A percentile compares a stretch with the other conserved stretches of the same genome.
Conservation (phyloP, 2,329 filamentous ascomycete genomes). For the Ambrosiella beaveri region DNA sequence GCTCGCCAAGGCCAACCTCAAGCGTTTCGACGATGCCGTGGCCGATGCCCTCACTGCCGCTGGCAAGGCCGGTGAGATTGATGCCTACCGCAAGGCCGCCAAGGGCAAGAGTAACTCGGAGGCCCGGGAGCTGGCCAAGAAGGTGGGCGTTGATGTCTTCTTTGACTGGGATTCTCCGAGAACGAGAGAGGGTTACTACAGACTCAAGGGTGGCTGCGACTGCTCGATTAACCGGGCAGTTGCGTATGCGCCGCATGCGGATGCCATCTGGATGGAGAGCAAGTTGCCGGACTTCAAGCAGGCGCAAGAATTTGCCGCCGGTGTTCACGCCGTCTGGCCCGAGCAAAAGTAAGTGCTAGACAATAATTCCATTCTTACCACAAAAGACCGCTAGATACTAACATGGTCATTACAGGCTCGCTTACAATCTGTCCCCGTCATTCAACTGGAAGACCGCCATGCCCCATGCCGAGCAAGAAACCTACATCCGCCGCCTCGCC, state of each 20-base stretch:
- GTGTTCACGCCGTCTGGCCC: constrained; percentile 86
- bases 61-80: constrained; percentile 39
- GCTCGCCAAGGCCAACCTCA: constrained; percentile 60
- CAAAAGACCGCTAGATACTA: constrained; percentile 14
- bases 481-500: constrained; percentile 83
- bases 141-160: constrained; percentile 62
- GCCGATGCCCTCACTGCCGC: constrained; percentile 60
- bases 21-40: constrained; percentile 83
- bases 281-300: constrained; percentile 85
- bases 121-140: constrained; percentile 56
- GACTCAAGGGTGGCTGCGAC: constrained; percentile 77
- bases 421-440: constrained; percentile 94
- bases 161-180: constrained; percentile 94
- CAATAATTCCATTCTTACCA: background rate
- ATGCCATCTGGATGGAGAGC: constrained; percentile 99
- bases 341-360: constrained; percentile 65
- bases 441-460: constrained; percentile 99
- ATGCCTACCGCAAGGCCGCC: constrained; percentile 46
- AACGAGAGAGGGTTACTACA: constrained; percentile 89
- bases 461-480: constrained; percentile 81
- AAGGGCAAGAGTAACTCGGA: constrained; percentile 79
- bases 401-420: constrained; percentile 39
- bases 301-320: constrained; percentile 81
- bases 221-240: constrained; percentile 81
- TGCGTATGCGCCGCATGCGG: constrained; percentile 82